phyloP scores from a whole-genome alignment of 2,329 filamentous ascomycete genomes.

The Alternaria gansuensis region DNA sequence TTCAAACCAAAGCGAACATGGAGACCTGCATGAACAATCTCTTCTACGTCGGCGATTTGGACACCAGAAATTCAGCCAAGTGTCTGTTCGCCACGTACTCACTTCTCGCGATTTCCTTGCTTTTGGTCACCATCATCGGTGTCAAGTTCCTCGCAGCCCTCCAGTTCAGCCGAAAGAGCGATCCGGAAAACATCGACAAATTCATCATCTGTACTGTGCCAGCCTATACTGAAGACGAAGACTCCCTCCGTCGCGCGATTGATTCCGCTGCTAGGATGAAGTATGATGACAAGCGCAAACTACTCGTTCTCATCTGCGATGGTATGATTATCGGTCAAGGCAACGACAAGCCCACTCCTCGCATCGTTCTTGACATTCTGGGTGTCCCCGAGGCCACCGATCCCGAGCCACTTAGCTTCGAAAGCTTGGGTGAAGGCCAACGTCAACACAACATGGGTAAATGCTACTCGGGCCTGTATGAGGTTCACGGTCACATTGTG shows the following conservation, averaged over 20 bases:
- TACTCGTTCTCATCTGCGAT: conserved; percentile 91
- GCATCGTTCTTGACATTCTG: conserved; percentile 95
- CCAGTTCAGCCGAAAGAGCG: conserved; percentile 89
- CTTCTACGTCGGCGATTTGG: conserved; percentile 91
- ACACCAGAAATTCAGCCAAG: conserved; percentile 84
- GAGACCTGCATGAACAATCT: conserved; percentile 87
- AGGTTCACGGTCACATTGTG: conserved; percentile 97
- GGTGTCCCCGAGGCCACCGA: conserved; percentile 94
- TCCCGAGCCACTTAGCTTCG: conserved; percentile 94
- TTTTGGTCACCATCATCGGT: conserved; percentile 81
- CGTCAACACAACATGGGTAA: conserved; percentile 99
- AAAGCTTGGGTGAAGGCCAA: conserved; percentile 91
- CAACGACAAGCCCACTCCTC: conserved; percentile 93
- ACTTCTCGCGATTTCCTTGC: conserved; percentile 80
- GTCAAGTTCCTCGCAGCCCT: conserved; percentile 98
- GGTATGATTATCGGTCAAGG: conserved; percentile 99
- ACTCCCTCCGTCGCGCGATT: conserved; percentile 94
- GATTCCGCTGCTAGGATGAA: conserved; percentile 95
- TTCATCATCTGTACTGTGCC: conserved; percentile 98
- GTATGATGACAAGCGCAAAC: conserved; percentile 98
- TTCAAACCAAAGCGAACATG: conserved; percentile 71
- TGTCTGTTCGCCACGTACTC: conserved; percentile 93
- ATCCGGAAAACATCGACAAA: conserved; percentile 96
- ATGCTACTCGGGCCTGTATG: conserved; percentile 95
- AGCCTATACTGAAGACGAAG: conserved; percentile 97